Evolutionary conservation across 768 basidiomycete species (phyloP).

Genomic region (Asterophora parasitica): DNA sequence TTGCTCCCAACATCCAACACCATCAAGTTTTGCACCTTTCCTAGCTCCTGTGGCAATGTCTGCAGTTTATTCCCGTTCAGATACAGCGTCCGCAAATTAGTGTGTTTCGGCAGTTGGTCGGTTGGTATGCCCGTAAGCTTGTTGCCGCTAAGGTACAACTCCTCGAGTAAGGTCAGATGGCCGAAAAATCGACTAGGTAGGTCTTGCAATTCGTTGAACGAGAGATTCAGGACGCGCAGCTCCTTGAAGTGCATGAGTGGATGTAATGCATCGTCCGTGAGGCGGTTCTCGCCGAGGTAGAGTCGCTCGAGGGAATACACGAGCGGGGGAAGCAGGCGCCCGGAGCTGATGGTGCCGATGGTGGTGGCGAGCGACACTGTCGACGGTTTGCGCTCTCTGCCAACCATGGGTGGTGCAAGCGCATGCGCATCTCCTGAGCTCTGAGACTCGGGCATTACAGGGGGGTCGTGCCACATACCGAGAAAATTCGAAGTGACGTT

Average conservation of each 20-base stretch:
- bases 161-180: conserved; percentile 65
- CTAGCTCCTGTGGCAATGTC: conserved; percentile 87
- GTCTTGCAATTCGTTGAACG: conserved; percentile 92
- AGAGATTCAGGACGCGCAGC: conserved; percentile 81
- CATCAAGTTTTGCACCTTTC: conserved; percentile 71
- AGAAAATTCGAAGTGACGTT: conserved; percentile 90
- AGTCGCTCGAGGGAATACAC: conserved; percentile 70
- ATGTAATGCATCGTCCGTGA: conserved; percentile 75
- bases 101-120: conserved; percentile 77
- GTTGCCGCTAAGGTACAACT: conserved; percentile 95
- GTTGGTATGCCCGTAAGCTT: conserved; percentile 84
- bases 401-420: conserved; percentile 17
- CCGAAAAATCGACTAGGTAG: conserved; percentile 75
- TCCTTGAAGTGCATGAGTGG: conserved; percentile 72
- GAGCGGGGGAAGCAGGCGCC: conserved; percentile 46
- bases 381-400: conserved; percentile 28
- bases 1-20: conserved; percentile 94
- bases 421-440: conserved; percentile 15
- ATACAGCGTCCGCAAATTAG: conserved; percentile 68
- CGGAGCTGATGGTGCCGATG: conserved; percentile 18
- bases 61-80: conserved; percentile 93
- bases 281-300: conserved; percentile 85
- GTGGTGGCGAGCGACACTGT: conserved; percentile 21
- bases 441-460: conserved; percentile 20
- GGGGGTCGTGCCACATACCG: conserved; percentile 65